A percentile compares a stretch with the other conserved stretches of the same genome.
These are phyloP conservation scores for Cnidoscolus chayamansa DNA, from an alignment of 441 rosid genomes.

Conservation along the genomic window DNA sequence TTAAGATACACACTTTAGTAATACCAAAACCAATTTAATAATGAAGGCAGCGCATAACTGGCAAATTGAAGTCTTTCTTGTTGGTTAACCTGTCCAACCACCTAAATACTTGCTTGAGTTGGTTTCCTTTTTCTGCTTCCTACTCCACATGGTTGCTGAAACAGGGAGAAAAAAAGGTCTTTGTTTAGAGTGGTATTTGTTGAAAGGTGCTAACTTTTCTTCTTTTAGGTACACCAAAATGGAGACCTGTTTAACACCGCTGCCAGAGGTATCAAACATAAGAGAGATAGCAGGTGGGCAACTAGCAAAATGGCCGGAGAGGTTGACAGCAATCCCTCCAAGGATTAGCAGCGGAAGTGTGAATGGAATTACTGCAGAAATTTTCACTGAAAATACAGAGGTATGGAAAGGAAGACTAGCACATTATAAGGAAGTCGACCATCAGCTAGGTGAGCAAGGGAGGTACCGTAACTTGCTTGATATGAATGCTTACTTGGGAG, in stretches of 20 bases:
- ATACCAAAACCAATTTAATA: conserved; percentile 30
- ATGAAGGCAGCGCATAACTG: conserved; percentile 16
- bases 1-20: conserved; percentile 1
- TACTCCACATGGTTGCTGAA: neutral
- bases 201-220: neutral
- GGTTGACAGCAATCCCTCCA: conserved; percentile 59
- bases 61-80: conserved; percentile 6
- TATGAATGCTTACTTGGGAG: conserved; percentile 78
- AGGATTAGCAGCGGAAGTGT: conserved; percentile 53
- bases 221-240: conserved; percentile 50
- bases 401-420: conserved; percentile 67
- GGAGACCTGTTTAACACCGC: conserved; percentile 52
- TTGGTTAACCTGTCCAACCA: conserved; percentile 20
- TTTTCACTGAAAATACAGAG: conserved; percentile 40
- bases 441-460: conserved; percentile 54
- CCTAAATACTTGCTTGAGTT: neutral
- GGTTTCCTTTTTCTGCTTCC: neutral
- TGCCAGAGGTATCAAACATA: conserved; percentile 45
- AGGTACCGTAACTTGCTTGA: conserved; percentile 71
- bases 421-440: conserved; percentile 58
- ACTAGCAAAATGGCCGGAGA: conserved; percentile 67
- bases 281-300: conserved; percentile 52
- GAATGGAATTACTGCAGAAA: conserved; percentile 48
- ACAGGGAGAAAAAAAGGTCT: neutral
- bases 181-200: neutral